Percentiles rank a stretch among this genome's conserved stretches.
Conservation (phyloP, 78 protist genomes). For the Chrysochromulina tobinii region DNA sequence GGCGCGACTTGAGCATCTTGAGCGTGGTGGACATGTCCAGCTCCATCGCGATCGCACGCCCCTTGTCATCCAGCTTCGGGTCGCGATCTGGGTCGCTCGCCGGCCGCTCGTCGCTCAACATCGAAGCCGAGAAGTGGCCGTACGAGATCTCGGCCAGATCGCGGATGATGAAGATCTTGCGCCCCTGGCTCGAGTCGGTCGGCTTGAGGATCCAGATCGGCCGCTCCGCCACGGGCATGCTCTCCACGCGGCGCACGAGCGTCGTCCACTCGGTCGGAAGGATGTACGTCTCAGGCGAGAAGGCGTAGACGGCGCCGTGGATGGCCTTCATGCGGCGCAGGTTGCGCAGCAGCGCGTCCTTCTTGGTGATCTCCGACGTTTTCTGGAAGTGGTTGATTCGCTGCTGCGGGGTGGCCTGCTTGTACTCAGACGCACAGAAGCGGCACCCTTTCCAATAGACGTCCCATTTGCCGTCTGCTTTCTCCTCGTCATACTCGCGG, state of each 20-base stretch:
- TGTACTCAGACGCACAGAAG: conserved; percentile 5
- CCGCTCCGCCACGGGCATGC: background rate
- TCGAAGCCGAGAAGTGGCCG: background rate
- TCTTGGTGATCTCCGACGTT: background rate
- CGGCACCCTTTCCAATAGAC: background rate
- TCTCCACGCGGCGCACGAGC: background rate
- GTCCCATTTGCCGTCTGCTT: background rate
- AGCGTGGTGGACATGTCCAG: background rate
- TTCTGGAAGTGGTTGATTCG: conserved; percentile 18
- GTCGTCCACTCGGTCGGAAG: background rate
- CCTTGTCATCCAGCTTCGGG: conserved; percentile 8
- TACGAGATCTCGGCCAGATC: background rate
- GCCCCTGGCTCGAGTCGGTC: background rate
- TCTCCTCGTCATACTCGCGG: background rate
- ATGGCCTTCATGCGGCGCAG: conserved; percentile 5
- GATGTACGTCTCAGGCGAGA: background rate
- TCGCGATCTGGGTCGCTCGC: background rate
- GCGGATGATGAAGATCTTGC: background rate
- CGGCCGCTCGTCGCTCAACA: background rate
- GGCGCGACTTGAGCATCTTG: background rate
- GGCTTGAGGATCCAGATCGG: conserved; percentile 21
- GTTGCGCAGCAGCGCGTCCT: conserved; percentile 7
- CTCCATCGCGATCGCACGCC: conserved; percentile 6
- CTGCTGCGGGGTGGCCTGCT: background rate
- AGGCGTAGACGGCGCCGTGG: background rate